These are phyloP conservation scores for Paecilomyces niveus DNA, from an alignment of 2,329 filamentous ascomycete genomes.

Conservation along the genomic window DNA sequence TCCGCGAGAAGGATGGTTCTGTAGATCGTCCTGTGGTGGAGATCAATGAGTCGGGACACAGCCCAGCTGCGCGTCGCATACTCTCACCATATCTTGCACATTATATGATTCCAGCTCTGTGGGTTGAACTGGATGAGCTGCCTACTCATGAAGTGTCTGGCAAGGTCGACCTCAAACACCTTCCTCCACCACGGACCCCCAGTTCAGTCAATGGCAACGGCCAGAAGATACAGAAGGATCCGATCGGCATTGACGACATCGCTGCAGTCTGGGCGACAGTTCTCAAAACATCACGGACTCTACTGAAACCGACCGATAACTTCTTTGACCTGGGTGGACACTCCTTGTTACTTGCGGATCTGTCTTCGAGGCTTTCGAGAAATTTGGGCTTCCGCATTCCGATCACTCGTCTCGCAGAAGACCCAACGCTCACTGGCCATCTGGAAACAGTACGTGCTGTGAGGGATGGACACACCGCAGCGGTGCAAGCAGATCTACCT, in stretches of 20 bases:
- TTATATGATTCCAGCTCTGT: conserved; percentile 76
- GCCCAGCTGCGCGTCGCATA: conserved; percentile 58
- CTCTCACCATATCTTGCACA: conserved; percentile 63
- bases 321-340: conserved; percentile 80
- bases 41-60: conserved; percentile 65
- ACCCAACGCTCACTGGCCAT: conserved; percentile 65
- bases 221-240: conserved; percentile 49
- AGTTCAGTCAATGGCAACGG: conserved; percentile 36
- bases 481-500: conserved; percentile 68
- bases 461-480: conserved; percentile 64
- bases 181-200: conserved; percentile 58
- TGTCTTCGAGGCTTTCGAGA: conserved; percentile 62
- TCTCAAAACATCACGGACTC: conserved; percentile 55
- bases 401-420: conserved; percentile 62
- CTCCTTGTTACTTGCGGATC: conserved; percentile 67
- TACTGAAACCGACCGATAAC: conserved; percentile 62
- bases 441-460: conserved; percentile 63
- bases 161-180: conserved; percentile 65
- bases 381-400: conserved; percentile 68
- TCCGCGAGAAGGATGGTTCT: conserved; percentile 54
- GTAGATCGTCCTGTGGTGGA: conserved; percentile 55
- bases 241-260: conserved; percentile 60
- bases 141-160: conserved; percentile 74
- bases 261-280: conserved; percentile 65
- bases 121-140: conserved; percentile 64